A percentile compares a stretch with the other conserved stretches of the same genome.
phyloP scores from a whole-genome alignment of 441 rosid genomes.

The Melastoma candidum region DNA sequence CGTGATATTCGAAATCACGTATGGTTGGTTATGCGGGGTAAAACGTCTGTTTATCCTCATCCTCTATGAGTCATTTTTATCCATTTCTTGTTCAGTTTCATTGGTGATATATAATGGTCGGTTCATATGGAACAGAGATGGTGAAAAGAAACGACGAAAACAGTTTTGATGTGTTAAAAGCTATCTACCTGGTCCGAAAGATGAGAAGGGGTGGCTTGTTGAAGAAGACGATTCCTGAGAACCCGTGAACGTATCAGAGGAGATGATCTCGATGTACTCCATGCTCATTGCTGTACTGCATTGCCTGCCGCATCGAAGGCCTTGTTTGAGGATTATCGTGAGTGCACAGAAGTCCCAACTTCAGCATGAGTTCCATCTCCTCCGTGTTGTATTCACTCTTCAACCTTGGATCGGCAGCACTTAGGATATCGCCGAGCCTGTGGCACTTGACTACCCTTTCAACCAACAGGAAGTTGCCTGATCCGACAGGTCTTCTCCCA shows the following conservation, averaged over 20 bases:
- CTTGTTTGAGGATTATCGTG: constrained; percentile 21
- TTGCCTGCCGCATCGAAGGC: constrained; percentile 36
- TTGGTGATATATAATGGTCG: no score
- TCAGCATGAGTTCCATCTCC: constrained; percentile 30
- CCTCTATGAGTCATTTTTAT: no score
- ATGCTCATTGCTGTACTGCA: constrained; percentile 19
- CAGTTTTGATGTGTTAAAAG: no score
- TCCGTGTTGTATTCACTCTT: constrained; percentile 14
- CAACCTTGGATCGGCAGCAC: constrained; percentile 26
- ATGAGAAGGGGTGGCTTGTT: constrained; percentile 16
- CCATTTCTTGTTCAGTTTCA: no score
- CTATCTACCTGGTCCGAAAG: constrained; percentile 25
- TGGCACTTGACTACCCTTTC: constrained; percentile 31
- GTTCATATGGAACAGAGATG: no score
- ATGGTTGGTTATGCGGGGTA: no score
- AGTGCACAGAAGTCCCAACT: constrained; percentile 31
- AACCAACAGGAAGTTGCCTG: constrained; percentile 21
- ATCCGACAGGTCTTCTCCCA: constrained; percentile 26
- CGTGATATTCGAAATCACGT: no score
- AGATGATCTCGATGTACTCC: constrained; percentile 8
- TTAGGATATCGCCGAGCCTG: constrained; percentile 17
- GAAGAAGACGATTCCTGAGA: constrained; percentile 16
- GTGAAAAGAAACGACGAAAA: no score
- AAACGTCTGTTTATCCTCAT: no score
- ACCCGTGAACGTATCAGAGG: constrained; percentile 11